Base-by-base conservation (phyloP, 345 rosid species). In the Abelmoschus esculentus region DNA sequence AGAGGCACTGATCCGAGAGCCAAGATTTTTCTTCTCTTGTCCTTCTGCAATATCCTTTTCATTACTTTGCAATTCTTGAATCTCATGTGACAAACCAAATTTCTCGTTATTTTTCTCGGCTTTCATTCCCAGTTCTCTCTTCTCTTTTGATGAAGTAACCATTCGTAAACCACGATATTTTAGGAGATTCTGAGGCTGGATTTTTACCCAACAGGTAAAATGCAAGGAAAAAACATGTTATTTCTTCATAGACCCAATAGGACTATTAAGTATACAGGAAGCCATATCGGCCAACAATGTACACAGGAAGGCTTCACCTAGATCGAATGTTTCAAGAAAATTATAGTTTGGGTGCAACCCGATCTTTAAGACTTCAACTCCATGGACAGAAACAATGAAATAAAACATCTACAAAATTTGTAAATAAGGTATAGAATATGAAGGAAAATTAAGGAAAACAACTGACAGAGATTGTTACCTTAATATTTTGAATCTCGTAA, bases 131-230 rank as follows among this genome's bases (percentile, higher is more conserved):
- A 79, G 59, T 56, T 83, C 85, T 76, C 83, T 86, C 81, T 85
- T 88, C 76, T 86, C 90, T 17, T 86, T 57, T 0, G 98, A 93
- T 57, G 98, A 93, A 74, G 93, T 91, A 38, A 93, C 86, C 55
- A 86, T 79, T 2, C 71, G 80, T 10, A 93, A 78, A 5, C 95
- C 92, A 1, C 83, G 83, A 74, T 75, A 72, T 74, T 83, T 85
- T 38, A 87, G 76, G 42, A 89, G 83, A 80, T 79, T 86, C 57
- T 70, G 85, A 56, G 93, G 85, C 98, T 93, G 79, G 71, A 71
- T n/a, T 70, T 34, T 18, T 18, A 18, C 58, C 66, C 71, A 59
- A 54, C 28, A 2, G 68, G 49, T 42, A 65, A 31, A 31, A 65
- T 13, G 54, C 19, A 28, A 15, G 75, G 18, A 52, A 34, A 49